Evolutionary conservation across 306 rosid genomes (phyloP).

Genomic region (Gillenia trifoliata): DNA sequence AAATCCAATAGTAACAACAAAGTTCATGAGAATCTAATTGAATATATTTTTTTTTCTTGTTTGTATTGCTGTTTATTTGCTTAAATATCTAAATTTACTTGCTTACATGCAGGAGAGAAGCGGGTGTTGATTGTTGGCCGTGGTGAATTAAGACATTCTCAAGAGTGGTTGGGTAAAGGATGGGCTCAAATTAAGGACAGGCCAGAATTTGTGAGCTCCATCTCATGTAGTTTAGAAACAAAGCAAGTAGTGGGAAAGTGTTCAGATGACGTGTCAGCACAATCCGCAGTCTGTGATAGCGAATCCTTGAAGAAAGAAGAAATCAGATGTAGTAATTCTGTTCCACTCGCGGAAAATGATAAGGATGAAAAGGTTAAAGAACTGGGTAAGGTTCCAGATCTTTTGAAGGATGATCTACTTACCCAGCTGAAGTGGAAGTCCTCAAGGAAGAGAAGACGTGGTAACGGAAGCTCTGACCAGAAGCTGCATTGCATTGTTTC

Average conservation of each 20-base stretch:
- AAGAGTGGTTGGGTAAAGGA: conserved; percentile 65
- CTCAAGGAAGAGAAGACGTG: conserved; percentile 56
- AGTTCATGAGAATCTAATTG: not conserved
- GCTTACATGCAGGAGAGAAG: conserved; percentile 58
- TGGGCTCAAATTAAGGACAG: conserved; percentile 53
- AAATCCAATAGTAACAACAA: not conserved
- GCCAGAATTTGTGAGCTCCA: conserved; percentile 51
- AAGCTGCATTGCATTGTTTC: conserved; percentile 19
- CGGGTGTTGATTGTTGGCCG: conserved; percentile 28
- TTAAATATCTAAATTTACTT: not conserved
- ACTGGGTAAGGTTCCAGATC: conserved; percentile 35
- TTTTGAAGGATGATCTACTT: conserved; percentile 50
- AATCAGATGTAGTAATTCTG: conserved; percentile 3
- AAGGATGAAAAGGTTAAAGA: conserved; percentile 26
- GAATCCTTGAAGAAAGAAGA: conserved; percentile 22
- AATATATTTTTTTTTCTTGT: not conserved
- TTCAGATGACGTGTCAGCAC: not conserved
- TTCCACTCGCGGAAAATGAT: conserved; percentile 16
- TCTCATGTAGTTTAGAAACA: conserved; percentile 25
- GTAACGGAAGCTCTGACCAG: conserved; percentile 14
- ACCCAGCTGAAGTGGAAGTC: conserved; percentile 63
- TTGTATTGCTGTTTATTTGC: not conserved
- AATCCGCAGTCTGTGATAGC: conserved; percentile 19
- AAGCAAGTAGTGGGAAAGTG: conserved; percentile 21
- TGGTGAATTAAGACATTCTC: conserved; percentile 52